These are phyloP conservation scores for Chalaropsis thielavioides DNA, from an alignment of 2,329 filamentous ascomycete genomes.

Conservation along the genomic window DNA sequence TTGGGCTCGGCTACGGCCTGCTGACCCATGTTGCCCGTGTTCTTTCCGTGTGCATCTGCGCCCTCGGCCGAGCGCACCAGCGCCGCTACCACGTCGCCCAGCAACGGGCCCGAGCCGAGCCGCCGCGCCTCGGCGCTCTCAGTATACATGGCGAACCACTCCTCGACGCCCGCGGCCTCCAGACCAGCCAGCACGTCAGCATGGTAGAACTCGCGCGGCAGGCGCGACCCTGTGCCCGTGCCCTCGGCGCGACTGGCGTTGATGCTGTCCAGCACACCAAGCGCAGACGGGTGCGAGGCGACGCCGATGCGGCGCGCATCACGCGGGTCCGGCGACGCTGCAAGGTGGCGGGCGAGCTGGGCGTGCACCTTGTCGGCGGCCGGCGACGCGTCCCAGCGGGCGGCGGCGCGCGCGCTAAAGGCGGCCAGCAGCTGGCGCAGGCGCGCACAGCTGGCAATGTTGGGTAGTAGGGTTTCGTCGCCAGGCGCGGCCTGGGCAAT, in stretches of 20 bases:
- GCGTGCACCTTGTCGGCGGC: conserved; percentile 76
- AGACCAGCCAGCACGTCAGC: conserved; percentile 52
- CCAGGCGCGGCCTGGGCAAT: conserved; percentile 39
- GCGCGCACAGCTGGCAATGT: conserved; percentile 58
- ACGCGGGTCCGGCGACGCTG: conserved; percentile 23
- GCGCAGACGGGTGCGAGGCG: conserved; percentile 47
- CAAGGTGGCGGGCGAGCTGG: conserved; percentile 70
- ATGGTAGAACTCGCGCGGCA: conserved; percentile 84
- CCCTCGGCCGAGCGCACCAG: conserved; percentile 53
- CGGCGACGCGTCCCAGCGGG: conserved; percentile 58
- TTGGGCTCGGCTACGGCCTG: conserved; percentile 26
- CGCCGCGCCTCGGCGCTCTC: conserved; percentile 79
- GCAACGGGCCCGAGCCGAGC: conserved; percentile 69
- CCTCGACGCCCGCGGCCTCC: conserved; percentile 65
- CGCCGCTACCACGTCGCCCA: conserved; percentile 67
- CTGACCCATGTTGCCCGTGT: neutral
- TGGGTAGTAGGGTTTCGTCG: conserved; percentile 70
- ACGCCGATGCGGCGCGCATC: conserved; percentile 49
- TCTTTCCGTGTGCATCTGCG: neutral
- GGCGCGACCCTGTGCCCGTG: conserved; percentile 46
- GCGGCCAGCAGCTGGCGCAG: conserved; percentile 55
- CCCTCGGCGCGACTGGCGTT: conserved; percentile 82
- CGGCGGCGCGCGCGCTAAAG: conserved; percentile 57
- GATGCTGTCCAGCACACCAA: conserved; percentile 86
- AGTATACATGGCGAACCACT: conserved; percentile 81